Base-by-base conservation (phyloP, 2,329 filamentous ascomycete species). In the Phyllosticta citribraziliensis region DNA sequence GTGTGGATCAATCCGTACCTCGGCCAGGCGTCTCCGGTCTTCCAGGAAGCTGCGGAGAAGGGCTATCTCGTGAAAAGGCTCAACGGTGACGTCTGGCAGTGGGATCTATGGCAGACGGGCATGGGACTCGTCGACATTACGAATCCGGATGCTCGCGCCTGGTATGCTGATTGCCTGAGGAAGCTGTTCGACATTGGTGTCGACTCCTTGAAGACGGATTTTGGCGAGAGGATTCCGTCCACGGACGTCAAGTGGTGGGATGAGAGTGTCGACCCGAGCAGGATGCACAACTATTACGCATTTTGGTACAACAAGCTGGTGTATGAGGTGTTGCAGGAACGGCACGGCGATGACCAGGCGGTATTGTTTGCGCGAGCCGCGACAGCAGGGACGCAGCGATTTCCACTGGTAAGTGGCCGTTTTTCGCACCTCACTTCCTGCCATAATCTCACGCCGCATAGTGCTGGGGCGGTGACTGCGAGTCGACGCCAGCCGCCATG, bases 1-100 rank as follows among this genome's bases (percentile, higher is more conserved):
- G 86, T 89, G 19, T 90, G 88, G 88, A 88, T 88, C 63, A 90
- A 90, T 70, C 84, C 87, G 0, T 89, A 90, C 69, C 81, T 90
- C 33, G 87, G 82, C 0, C 87, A 90, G 72, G 83, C 86, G 35
- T 87, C 85, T 1, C 83, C 82, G 0, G 77, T 87, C 0, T 90
- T 90, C 73, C 74, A 78, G 62, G 79, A 84, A 64, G 87, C 85
- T 51, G 82, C 81, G 51, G 80, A 83, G 61, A 85, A 84, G 59
- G 86, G 86, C 0, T 90, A 88, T 67, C 79, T 90, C 19, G 78
- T 90, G 62, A 87, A 86, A 75, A 82, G 86, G 27, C 83, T 80
- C 65, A 89, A 79, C 67, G 86, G 85, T 12, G 84, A 87, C 64
- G 75, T 89, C 22, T 90, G 84, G 83, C 87, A 90, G 72, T 89